These are phyloP conservation scores for Wickerhamomyces sp. DNA, from an alignment of 1,139 yeast genomes.

Conservation along the genomic window DNA sequence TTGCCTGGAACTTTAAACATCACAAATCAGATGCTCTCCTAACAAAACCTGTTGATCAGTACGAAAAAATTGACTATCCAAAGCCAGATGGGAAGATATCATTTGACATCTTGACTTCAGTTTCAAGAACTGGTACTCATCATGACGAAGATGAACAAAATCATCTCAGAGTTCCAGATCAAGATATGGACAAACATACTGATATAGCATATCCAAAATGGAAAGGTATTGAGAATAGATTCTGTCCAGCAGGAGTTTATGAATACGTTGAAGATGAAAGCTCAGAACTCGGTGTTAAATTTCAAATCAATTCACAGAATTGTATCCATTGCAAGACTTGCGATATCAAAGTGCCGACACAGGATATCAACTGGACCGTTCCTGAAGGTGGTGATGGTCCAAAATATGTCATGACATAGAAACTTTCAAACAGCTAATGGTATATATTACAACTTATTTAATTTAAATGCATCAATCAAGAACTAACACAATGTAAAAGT, in stretches of 20 bases:
- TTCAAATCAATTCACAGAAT: slow-evolving; percentile 91
- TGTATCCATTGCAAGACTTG: slow-evolving; percentile 98
- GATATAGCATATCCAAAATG: slow-evolving; percentile 63
- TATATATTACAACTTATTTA: too few species aligned
- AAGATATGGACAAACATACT: slow-evolving; percentile 66
- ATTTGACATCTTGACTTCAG: slow-evolving; percentile 87
- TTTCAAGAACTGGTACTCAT: slow-evolving; percentile 90
- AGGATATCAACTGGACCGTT: slow-evolving; percentile 90
- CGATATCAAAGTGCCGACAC: slow-evolving; percentile 93
- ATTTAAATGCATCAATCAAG: too few species aligned
- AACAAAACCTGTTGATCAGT: slow-evolving; percentile 63
- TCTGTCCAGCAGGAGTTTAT: slow-evolving; percentile 98
- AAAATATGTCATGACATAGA: slow-evolving; percentile 48
- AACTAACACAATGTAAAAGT: too few species aligned
- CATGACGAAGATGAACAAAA: slow-evolving; percentile 93
- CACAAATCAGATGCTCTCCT: slow-evolving; percentile 64
- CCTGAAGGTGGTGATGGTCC: slow-evolving; percentile 99
- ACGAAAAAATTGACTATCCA: slow-evolving; percentile 75
- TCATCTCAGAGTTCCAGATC: slow-evolving; percentile 76
- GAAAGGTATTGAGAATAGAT: slow-evolving; percentile 83
- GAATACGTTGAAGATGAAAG: slow-evolving; percentile 75
- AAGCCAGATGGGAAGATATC: slow-evolving; percentile 90
- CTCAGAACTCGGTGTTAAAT: slow-evolving; percentile 57
- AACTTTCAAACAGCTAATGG: too few species aligned
- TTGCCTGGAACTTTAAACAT: slow-evolving; percentile 84